Conservation (phyloP, 192 early-diverging fungal species). For the Umbelopsis isabellina region DNA sequence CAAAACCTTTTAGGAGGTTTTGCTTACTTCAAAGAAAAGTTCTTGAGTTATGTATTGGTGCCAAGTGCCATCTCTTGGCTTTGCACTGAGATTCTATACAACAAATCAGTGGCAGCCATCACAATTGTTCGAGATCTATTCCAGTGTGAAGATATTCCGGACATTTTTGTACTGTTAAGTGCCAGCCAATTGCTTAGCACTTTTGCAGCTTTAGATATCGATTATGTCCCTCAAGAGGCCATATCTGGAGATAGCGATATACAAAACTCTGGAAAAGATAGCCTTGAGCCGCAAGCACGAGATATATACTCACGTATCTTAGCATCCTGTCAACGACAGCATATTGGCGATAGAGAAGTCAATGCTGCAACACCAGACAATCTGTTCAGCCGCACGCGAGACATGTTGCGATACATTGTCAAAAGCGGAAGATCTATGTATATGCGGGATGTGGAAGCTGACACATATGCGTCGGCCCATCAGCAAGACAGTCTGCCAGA, state of each 20-base stretch:
- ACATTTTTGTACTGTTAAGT: constrained; percentile 14
- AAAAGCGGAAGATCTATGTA: constrained; percentile 44
- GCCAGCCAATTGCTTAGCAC: constrained; percentile 20
- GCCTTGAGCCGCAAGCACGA: neutral
- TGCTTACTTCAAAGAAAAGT: constrained; percentile 34
- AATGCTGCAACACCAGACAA: neutral
- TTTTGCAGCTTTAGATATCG: constrained; percentile 11
- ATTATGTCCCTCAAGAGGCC: neutral
- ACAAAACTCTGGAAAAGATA: neutral
- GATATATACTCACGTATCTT: neutral
- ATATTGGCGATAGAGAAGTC: neutral
- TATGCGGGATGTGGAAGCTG: constrained; percentile 42
- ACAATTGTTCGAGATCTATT: constrained; percentile 11
- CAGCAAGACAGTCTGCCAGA: constrained; percentile 25
- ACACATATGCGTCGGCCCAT: constrained; percentile 8
- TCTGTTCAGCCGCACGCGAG: constrained; percentile 32
- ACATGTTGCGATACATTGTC: constrained; percentile 42
- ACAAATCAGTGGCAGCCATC: constrained; percentile 6
- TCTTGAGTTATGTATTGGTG: constrained; percentile 33
- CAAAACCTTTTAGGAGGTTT: constrained; percentile 30
- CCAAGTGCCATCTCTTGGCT: constrained; percentile 25
- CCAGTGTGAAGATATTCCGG: constrained; percentile 7
- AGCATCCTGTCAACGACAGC: neutral
- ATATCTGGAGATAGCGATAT: neutral
- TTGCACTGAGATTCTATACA: constrained; percentile 34